Base-by-base conservation (phyloP, 768 basidiomycete species). In the Lactifluus rugatus region DNA sequence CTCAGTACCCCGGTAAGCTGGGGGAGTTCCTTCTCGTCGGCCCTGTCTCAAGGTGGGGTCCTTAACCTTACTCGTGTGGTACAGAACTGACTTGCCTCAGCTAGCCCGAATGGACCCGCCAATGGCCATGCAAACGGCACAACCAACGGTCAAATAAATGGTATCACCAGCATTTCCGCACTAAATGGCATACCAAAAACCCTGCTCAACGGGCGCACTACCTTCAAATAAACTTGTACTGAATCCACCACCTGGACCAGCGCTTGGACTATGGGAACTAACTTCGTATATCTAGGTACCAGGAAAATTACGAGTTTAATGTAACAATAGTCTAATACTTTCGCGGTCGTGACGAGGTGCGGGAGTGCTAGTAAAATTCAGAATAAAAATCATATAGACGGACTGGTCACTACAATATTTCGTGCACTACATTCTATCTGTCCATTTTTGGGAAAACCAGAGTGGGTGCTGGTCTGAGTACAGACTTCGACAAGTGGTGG, bases 1-100 rank as follows among this genome's bases (percentile, higher is more conserved):
- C 19, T n/a, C 21, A 39, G 14, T 34, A 23, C 21, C 9, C 59
- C 60, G 34, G 48, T 44, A 3, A 48, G 21, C 31, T 5, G 14
- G 14, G 5, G 28, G n/a, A 14, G 14, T 21, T 44, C 44, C 17
- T 45, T 16, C 4, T 4, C 10, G 21, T 44, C 21, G 42, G 21
- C 36, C 14, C 13, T 36, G 16, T n/a, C 42, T 0, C 61, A 55
- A 64, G 57, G 63, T 64, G 47, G 21, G 55, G 53, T 48, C 3
- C 49, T 39, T 34, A 7, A 19, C 16, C 26, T 10, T 9, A n/a
- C 8, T 36, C 32, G 21, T 39, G 45, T 48, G 52, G 34, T 44
- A 19, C n/a, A 26, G 9, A 56, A n/a, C 54, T 56, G 57, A 62
- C 47, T 41, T 39, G 25, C 11, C 13, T 17, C 48, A 19, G 14